Conservation (phyloP, 164 flowering plant genomes). For the Dillenia turbinata region DNA sequence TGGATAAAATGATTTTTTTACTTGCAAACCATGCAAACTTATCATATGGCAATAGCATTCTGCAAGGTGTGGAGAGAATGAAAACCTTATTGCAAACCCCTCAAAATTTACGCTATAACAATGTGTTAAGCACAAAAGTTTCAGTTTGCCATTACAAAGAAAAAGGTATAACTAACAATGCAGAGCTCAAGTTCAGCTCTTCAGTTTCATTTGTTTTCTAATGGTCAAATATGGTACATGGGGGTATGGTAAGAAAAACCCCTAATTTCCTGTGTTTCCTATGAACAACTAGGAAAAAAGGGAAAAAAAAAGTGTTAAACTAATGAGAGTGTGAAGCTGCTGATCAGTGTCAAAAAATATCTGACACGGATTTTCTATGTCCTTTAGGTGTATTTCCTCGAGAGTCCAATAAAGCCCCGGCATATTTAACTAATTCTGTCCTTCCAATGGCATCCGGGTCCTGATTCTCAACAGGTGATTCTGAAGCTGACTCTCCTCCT, state of each 20-base stretch:
- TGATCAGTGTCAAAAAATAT: conserved; percentile 10
- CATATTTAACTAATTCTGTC: conserved; percentile 56
- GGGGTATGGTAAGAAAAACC: background rate
- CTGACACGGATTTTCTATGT: conserved; percentile 32
- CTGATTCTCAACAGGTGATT: conserved; percentile 11
- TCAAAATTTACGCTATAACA: too few species aligned
- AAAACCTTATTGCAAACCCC: too few species aligned
- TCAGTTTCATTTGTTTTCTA: background rate
- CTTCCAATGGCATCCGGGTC: conserved; percentile 22
- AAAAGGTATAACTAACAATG: too few species aligned
- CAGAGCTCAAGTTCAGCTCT: too few species aligned
- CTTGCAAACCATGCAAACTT: too few species aligned
- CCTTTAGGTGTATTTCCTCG: conserved; percentile 5
- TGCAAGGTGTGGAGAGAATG: too few species aligned
- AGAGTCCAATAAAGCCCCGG: conserved; percentile 48
- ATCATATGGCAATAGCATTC: too few species aligned
- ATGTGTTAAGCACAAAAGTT: too few species aligned
- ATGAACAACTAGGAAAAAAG: background rate
- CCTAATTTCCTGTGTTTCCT: background rate
- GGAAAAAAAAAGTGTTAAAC: background rate
- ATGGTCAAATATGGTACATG: background rate
- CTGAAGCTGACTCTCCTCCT: conserved; percentile 18
- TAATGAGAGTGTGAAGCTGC: background rate
- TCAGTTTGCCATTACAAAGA: too few species aligned
- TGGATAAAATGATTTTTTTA: too few species aligned